These are phyloP conservation scores for Pulveroboletus ravenelii DNA, from an alignment of 768 basidiomycete genomes.

Conservation along the genomic window DNA sequence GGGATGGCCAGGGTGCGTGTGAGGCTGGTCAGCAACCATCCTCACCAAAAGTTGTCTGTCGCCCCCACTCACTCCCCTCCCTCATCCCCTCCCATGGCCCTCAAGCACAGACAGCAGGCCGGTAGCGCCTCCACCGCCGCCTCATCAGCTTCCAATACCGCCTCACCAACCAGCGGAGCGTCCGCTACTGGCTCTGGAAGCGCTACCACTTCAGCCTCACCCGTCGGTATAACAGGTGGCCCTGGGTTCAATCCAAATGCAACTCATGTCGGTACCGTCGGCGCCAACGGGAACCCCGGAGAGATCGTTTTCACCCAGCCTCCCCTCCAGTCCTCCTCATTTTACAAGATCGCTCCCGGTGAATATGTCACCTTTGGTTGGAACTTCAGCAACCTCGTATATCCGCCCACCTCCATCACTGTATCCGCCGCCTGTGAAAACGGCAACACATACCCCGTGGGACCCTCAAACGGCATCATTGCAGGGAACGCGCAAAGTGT, in stretches of 20 bases:
- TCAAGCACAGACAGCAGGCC: constrained; percentile 25
- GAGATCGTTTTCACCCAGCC: constrained; percentile 53
- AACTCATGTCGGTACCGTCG: constrained; percentile 19
- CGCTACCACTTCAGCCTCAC: neutral
- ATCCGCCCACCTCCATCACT: constrained; percentile 51
- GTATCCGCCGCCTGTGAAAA: constrained; percentile 63
- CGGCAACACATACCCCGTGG: constrained; percentile 64
- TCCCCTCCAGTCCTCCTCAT: constrained; percentile 54
- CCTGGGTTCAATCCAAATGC: constrained; percentile 25
- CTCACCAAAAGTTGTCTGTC: neutral
- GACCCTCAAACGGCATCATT: constrained; percentile 50
- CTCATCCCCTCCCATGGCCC: constrained; percentile 7
- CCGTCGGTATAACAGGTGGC: constrained; percentile 24
- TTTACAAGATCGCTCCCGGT: constrained; percentile 57
- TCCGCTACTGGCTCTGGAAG: neutral
- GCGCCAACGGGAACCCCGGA: constrained; percentile 38
- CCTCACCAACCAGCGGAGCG: neutral
- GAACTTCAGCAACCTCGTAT: constrained; percentile 59
- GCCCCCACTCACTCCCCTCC: neutral
- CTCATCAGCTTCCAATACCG: neutral
- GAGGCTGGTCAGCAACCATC: constrained; percentile 8
- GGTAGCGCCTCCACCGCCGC: neutral
- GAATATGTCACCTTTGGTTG: constrained; percentile 67
- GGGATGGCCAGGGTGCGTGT: constrained; percentile 6
- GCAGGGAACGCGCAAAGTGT: constrained; percentile 47